Conservation (phyloP, 225 moss, liverwort and hornwort genomes). For the Physcomitrium patens region DNA sequence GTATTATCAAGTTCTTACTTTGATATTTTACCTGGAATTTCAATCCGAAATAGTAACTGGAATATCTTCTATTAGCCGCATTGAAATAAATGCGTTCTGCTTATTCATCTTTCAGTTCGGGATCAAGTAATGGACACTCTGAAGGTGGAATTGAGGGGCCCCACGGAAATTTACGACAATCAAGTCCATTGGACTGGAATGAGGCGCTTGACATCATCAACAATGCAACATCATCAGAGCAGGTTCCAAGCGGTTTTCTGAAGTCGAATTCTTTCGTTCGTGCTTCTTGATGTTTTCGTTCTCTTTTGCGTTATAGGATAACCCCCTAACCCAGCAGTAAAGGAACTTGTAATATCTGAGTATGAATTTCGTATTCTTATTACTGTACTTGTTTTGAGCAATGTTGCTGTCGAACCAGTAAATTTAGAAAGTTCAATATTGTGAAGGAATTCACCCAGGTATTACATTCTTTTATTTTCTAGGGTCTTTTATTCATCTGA, state of each 20-base stretch:
- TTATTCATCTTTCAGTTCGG: conserved; percentile 47
- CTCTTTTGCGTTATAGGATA: not conserved
- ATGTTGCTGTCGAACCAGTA: not conserved
- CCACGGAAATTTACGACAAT: conserved; percentile 40
- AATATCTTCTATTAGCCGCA: conserved; percentile 7
- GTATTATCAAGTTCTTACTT: conserved; percentile 2
- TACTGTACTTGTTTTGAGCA: not conserved
- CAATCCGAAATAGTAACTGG: conserved; percentile 16
- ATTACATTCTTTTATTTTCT: not conserved
- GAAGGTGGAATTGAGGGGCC: conserved; percentile 37
- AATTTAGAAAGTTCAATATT: not conserved
- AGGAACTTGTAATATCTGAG: not conserved
- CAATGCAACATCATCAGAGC: conserved; percentile 67
- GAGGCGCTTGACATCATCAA: conserved; percentile 82
- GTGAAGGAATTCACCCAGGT: not conserved
- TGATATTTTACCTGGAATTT: conserved; percentile 2
- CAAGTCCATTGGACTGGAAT: conserved; percentile 76
- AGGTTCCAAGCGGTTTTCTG: conserved; percentile 29
- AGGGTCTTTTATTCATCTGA: not conserved
- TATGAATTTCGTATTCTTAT: not conserved
- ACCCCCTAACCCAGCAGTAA: not conserved
- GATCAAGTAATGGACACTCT: conserved; percentile 49
- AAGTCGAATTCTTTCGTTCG: not conserved
- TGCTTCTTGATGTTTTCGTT: not conserved
- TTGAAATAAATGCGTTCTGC: conserved; percentile 35